Evolutionary conservation across 2,329 filamentous ascomycete species (phyloP).

Genomic region (Diaporthe humulicola): DNA sequence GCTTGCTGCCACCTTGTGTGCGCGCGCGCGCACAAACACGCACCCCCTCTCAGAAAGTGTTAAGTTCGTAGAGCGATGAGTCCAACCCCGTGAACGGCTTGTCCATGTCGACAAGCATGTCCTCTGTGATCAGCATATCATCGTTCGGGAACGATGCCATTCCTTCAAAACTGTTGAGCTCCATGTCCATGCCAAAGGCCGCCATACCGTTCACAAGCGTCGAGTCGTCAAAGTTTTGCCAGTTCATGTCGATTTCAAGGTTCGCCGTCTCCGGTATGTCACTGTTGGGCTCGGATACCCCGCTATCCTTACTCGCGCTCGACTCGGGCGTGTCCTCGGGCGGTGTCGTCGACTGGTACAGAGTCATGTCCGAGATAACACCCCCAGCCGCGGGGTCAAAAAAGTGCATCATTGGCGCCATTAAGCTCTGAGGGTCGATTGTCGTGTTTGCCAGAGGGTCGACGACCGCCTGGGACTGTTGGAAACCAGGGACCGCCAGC

Average conservation of each 20-base stretch:
- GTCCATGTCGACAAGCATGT: constrained; percentile 55
- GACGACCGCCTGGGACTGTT: constrained; percentile 31
- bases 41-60: constrained; percentile 39
- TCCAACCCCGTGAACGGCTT: constrained; percentile 67
- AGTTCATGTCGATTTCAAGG: constrained; percentile 67
- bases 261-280: constrained; percentile 69
- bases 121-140: constrained; percentile 40
- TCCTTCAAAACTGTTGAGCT: constrained; percentile 54
- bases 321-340: constrained; percentile 74
- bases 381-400: constrained; percentile 59
- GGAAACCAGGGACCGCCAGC: constrained; percentile 43
- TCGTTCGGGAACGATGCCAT: constrained; percentile 41
- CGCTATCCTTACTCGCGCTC: constrained; percentile 71
- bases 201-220: constrained; percentile 50
- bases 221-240: constrained; percentile 57
- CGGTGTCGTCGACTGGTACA: constrained; percentile 69
- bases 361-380: constrained; percentile 65
- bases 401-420: constrained; percentile 53
- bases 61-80: constrained; percentile 57
- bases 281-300: constrained; percentile 71
- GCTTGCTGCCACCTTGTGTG: background rate
- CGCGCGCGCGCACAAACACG: background rate
- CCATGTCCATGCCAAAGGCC: constrained; percentile 44
- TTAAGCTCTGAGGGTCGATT: constrained; percentile 67
- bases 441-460: constrained; percentile 59